Percentiles rank a stretch among this genome's conserved stretches.
phyloP scores from a whole-genome alignment of 75 land plant genomes.

The Azolla pinnata region DNA sequence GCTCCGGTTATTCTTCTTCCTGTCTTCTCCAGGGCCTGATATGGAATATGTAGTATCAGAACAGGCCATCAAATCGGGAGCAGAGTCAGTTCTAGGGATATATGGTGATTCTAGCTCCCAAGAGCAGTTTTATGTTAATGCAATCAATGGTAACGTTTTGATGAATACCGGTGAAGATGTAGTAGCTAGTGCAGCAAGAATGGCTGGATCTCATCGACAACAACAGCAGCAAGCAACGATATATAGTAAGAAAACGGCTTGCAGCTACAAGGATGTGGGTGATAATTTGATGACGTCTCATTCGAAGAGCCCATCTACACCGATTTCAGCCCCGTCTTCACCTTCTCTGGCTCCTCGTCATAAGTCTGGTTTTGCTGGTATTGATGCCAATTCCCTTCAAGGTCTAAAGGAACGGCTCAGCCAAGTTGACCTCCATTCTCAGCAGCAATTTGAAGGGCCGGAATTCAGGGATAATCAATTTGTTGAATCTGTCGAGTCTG shows the following conservation, averaged over 20 bases:
- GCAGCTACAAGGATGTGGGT: neutral
- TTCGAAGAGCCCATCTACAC: slow-evolving; percentile 3
- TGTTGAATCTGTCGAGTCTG: no score
- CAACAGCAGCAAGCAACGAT: no score
- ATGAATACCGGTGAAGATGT: slow-evolving; percentile 15
- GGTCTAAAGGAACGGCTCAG: neutral
- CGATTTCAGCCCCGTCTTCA: slow-evolving; percentile 20
- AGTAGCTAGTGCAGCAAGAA: slow-evolving; percentile 7
- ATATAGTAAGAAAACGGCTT: no score
- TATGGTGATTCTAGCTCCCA: slow-evolving; percentile 42
- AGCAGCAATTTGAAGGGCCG: neutral
- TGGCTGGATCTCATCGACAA: neutral
- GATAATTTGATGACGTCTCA: neutral
- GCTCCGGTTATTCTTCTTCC: slow-evolving; percentile 76
- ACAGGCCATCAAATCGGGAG: no score
- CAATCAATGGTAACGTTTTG: slow-evolving; percentile 44
- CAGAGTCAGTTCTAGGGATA: no score
- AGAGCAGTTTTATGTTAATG: slow-evolving; percentile 87
- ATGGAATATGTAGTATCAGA: slow-evolving; percentile 16
- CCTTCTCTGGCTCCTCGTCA: slow-evolving; percentile 7
- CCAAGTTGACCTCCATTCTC: no score
- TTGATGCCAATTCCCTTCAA: neutral
- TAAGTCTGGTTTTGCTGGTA: neutral
- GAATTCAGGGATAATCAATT: neutral
- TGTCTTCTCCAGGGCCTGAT: slow-evolving; percentile 29